Evolutionary conservation across 495 filamentous ascomycete species (phyloP).

Genomic region (Rhypophila decipiens): DNA sequence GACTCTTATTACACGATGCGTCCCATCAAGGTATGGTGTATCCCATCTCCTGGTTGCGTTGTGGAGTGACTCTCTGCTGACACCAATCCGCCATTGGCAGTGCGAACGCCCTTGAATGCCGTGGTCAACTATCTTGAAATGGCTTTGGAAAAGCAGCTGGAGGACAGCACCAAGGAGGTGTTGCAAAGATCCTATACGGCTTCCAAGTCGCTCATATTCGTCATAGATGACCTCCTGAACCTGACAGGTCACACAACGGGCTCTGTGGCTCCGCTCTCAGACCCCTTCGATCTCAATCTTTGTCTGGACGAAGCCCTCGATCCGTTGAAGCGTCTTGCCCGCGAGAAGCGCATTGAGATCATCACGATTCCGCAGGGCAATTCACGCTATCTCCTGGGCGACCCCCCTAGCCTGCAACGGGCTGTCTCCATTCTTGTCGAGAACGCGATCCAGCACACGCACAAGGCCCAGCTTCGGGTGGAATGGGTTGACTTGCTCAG

Average conservation of each 20-base stretch:
- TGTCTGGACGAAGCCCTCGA: constrained; percentile 64
- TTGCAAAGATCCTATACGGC: constrained; percentile 74
- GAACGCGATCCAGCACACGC: constrained; percentile 73
- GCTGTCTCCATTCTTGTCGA: constrained; percentile 66
- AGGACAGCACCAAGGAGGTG: constrained; percentile 68
- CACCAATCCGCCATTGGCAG: constrained; percentile 36
- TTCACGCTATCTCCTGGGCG: constrained; percentile 59
- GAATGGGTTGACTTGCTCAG: constrained; percentile 46
- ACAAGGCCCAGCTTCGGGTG: constrained; percentile 53
- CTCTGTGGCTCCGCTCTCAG: constrained; percentile 60
- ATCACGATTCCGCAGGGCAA: constrained; percentile 52
- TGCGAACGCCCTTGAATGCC: constrained; percentile 78
- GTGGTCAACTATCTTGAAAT: constrained; percentile 89
- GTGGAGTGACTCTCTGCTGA: not conserved
- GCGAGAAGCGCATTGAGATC: constrained; percentile 61
- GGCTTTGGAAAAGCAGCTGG: constrained; percentile 68
- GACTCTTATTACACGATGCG: constrained; percentile 70
- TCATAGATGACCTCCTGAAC: constrained; percentile 83
- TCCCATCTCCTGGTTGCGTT: not conserved
- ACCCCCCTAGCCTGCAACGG: constrained; percentile 64
- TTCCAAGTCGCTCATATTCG: constrained; percentile 86
- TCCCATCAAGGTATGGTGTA: constrained; percentile 55
- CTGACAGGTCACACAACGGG: constrained; percentile 75
- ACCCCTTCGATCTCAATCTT: constrained; percentile 58
- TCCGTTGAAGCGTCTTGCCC: constrained; percentile 58